phyloP scores from a whole-genome alignment of 306 rosid species.

The Canavalia gladiata region DNA sequence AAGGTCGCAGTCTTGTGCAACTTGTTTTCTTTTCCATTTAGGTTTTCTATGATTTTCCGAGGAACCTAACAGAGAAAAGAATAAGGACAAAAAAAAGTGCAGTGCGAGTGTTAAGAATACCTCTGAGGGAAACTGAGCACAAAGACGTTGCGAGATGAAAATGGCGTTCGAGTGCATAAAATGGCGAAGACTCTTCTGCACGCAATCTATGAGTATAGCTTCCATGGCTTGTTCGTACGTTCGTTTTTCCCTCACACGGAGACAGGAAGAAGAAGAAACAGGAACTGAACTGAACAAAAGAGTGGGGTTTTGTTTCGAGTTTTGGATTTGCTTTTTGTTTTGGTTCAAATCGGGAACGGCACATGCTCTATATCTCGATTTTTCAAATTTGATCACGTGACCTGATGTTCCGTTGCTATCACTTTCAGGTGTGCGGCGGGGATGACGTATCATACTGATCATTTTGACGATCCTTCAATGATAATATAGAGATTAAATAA shows the following conservation, averaged over 20 bases:
- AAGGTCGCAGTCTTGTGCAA: background rate
- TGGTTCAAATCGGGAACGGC: slow-evolving; percentile 60
- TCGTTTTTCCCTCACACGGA: slow-evolving; percentile 6
- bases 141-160: slow-evolving; percentile 90
- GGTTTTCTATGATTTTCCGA: slow-evolving; percentile 21
- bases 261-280: background rate
- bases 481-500: no score
- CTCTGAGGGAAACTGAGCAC: slow-evolving; percentile 75
- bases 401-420: background rate
- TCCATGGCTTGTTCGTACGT: slow-evolving; percentile 63
- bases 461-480: no score
- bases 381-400: slow-evolving; percentile 64
- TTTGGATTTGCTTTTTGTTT: slow-evolving; percentile 32
- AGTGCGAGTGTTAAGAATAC: slow-evolving; percentile 20
- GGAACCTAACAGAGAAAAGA: slow-evolving; percentile 25
- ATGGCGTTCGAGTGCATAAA: slow-evolving; percentile 88
- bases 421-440: no score
- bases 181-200: slow-evolving; percentile 79
- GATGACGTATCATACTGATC: no score
- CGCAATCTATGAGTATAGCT: slow-evolving; percentile 77
- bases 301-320: slow-evolving; percentile 21
- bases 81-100: background rate
- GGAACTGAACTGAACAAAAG: slow-evolving; percentile 11
- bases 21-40: background rate
- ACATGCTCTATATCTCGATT: slow-evolving; percentile 49